Conservation (phyloP, 2,329 filamentous ascomycete species). For the Colletotrichum lini region DNA sequence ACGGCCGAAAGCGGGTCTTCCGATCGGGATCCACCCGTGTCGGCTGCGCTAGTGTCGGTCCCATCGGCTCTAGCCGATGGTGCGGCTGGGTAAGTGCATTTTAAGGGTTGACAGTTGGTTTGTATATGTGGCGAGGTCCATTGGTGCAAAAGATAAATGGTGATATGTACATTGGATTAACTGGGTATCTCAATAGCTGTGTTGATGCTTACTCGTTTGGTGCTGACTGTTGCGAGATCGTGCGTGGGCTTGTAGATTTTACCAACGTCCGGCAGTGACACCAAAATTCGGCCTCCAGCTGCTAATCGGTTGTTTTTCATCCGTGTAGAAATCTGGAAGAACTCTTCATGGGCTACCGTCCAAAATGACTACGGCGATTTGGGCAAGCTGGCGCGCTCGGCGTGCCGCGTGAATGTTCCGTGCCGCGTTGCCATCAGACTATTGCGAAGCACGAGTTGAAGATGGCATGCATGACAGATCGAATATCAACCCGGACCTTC, state of each 20-base stretch:
- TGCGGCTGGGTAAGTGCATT: background rate
- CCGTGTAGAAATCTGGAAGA: background rate
- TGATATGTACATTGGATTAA: background rate
- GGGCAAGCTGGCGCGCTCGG: background rate
- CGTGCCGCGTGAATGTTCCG: too few species aligned
- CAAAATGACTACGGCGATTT: too few species aligned
- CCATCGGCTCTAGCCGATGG: background rate
- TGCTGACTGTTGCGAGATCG: too few species aligned
- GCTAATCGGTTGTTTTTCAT: too few species aligned
- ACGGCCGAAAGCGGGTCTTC: constrained; percentile 19
- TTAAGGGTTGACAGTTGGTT: background rate
- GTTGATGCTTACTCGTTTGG: background rate
- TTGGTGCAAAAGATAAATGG: too few species aligned
- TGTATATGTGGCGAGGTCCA: background rate
- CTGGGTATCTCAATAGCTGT: background rate
- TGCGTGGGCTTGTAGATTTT: too few species aligned
- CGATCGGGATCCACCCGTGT: constrained; percentile 30
- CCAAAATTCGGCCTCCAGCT: background rate
- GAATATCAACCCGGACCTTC: constrained; percentile 59
- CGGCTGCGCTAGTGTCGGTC: constrained; percentile 33
- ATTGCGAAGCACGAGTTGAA: constrained; percentile 69
- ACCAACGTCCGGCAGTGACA: background rate
- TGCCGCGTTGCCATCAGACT: constrained; percentile 47
- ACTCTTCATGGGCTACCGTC: background rate
- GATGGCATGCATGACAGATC: constrained; percentile 62